These are phyloP conservation scores for Cladosporium halotolerans DNA, from an alignment of 2,329 filamentous ascomycete genomes.

Conservation along the genomic window DNA sequence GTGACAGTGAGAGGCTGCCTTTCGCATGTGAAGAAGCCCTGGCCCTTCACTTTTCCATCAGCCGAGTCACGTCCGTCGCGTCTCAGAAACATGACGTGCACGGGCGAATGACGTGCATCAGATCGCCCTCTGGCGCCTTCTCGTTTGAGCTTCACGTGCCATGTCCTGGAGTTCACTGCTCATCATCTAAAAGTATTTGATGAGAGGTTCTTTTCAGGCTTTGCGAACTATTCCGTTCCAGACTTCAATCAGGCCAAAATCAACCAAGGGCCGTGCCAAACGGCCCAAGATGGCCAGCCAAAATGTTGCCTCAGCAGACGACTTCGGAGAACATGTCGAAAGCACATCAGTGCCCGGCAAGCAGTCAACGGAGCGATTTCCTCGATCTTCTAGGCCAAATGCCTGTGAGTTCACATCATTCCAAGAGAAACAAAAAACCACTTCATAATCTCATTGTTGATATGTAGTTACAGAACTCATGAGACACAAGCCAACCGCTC, in stretches of 20 bases:
- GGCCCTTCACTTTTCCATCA: no score
- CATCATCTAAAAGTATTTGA: no score
- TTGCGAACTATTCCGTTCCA: no score
- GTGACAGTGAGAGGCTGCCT: no score
- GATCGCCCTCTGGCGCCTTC: no score
- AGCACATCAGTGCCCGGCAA: constrained; percentile 15
- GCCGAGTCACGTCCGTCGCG: no score
- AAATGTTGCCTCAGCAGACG: constrained; percentile 16
- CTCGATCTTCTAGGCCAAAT: constrained; percentile 25
- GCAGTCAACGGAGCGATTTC: constrained; percentile 12
- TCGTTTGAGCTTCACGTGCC: no score
- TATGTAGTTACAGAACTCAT: constrained; percentile 42
- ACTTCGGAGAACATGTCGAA: constrained; percentile 17
- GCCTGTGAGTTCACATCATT: constrained; percentile 25
- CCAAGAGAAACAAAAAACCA: not conserved
- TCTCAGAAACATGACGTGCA: no score
- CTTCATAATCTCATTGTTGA: constrained; percentile 20
- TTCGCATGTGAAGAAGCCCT: no score
- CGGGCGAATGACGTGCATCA: no score
- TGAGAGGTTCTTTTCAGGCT: no score
- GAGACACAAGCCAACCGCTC: constrained; percentile 30
- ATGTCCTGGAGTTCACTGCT: no score
- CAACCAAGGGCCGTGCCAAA: not conserved
- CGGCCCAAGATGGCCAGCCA: not conserved
- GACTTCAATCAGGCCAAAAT: not conserved